Conservation (phyloP, 139 green algal genomes). For the Closterium sp. region DNA sequence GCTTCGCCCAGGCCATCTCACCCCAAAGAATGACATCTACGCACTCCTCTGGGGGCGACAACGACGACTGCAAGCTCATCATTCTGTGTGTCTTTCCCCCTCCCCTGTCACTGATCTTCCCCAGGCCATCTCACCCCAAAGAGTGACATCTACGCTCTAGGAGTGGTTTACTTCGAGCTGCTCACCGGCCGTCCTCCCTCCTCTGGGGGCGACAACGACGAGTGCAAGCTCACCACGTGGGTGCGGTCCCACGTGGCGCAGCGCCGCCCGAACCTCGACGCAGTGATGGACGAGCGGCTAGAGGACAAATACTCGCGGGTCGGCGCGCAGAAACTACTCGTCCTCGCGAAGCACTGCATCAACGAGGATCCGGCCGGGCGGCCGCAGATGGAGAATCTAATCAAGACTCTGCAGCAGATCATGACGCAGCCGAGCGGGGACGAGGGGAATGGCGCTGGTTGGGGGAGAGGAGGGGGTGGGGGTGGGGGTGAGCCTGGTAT, state of each 20-base stretch:
- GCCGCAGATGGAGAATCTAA: not conserved
- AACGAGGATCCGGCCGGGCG: not conserved
- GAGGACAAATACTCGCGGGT: not conserved
- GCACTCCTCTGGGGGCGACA: not conserved
- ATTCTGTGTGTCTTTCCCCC: too few species aligned
- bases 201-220: not conserved
- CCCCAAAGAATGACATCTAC: too few species aligned
- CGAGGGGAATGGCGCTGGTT: too few species aligned
- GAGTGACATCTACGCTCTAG: slow-evolving; percentile 4
- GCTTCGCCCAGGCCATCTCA: too few species aligned
- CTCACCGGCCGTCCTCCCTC: slow-evolving; percentile 9
- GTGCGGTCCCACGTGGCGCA: not conserved
- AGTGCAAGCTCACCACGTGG: not conserved
- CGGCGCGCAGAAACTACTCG: not conserved
- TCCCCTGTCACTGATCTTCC: too few species aligned
- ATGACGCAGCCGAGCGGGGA: too few species aligned
- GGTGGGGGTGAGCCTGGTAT: too few species aligned
- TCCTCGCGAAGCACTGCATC: slow-evolving; percentile 4
- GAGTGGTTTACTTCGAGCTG: slow-evolving; percentile 6
- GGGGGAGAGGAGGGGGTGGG: too few species aligned
- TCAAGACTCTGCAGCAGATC: slow-evolving; percentile 4
- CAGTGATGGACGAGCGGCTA: slow-evolving; percentile 9
- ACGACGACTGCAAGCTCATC: not conserved
- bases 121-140: not conserved
- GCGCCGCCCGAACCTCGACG: not conserved